Evolutionary conservation across 2,329 filamentous ascomycete genomes (phyloP).

Genomic region (Colletotrichum salicis): DNA sequence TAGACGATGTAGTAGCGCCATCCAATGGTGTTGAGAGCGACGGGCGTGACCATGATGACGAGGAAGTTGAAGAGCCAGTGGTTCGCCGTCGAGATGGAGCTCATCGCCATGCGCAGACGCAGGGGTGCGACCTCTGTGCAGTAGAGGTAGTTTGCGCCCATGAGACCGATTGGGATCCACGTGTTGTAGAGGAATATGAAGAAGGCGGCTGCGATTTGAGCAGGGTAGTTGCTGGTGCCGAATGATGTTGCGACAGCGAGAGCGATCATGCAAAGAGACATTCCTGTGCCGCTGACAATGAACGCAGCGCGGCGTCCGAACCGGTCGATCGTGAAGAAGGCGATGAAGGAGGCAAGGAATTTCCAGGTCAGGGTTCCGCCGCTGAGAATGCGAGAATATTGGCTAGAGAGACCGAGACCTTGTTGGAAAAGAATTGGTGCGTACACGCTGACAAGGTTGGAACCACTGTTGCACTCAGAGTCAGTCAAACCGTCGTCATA

Average conservation of each 20-base stretch:
- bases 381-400: slow-evolving; percentile 53
- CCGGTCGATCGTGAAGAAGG: slow-evolving; percentile 61
- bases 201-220: slow-evolving; percentile 62
- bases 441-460: slow-evolving; percentile 61
- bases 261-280: slow-evolving; percentile 64
- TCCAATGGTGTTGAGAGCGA: slow-evolving; percentile 60
- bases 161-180: slow-evolving; percentile 68
- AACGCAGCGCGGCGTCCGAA: slow-evolving; percentile 61
- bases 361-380: slow-evolving; percentile 66
- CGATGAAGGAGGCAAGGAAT: slow-evolving; percentile 61
- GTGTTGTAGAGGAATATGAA: slow-evolving; percentile 70
- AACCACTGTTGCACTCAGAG: slow-evolving; percentile 46
- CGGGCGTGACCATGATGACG: slow-evolving; percentile 55
- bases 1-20: slow-evolving; percentile 64
- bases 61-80: slow-evolving; percentile 63
- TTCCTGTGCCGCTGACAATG: slow-evolving; percentile 62
- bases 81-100: slow-evolving; percentile 64
- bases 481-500: neutral
- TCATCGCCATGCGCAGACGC: slow-evolving; percentile 62
- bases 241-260: slow-evolving; percentile 63
- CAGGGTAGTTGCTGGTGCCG: slow-evolving; percentile 54
- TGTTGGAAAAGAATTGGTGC: slow-evolving; percentile 51
- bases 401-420: slow-evolving; percentile 50
- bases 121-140: slow-evolving; percentile 67
- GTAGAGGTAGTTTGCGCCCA: slow-evolving; percentile 69